Evolutionary conservation across 2,329 filamentous ascomycete species (phyloP).

Genomic region (Trichoderma sp.): DNA sequence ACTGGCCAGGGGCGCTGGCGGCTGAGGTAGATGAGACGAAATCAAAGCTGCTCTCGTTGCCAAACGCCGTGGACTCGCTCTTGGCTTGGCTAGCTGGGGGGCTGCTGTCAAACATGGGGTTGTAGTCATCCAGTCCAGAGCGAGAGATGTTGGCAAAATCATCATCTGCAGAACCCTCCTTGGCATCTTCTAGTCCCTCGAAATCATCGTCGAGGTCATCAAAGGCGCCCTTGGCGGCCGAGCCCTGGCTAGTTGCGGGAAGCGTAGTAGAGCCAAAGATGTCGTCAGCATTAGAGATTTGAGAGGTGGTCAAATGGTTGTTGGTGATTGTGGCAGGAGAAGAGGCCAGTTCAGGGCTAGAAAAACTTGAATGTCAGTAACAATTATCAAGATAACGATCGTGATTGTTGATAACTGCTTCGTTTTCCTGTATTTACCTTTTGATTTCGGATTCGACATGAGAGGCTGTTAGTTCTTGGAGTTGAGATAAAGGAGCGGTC

Average conservation of each 20-base stretch:
- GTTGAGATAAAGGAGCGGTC: slow-evolving; percentile 32
- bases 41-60: slow-evolving; percentile 62
- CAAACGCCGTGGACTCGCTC: slow-evolving; percentile 57
- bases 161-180: slow-evolving; percentile 77
- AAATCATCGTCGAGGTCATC: slow-evolving; percentile 81
- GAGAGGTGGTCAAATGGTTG: slow-evolving; percentile 29
- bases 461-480: slow-evolving; percentile 33
- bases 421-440: slow-evolving; percentile 34
- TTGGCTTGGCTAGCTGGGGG: slow-evolving; percentile 59
- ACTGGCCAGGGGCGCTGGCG: slow-evolving; percentile 43
- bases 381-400: neutral
- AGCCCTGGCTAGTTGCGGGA: slow-evolving; percentile 37
- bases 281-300: slow-evolving; percentile 46
- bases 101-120: slow-evolving; percentile 77
- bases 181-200: slow-evolving; percentile 80
- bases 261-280: slow-evolving; percentile 47
- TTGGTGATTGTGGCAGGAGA: slow-evolving; percentile 41
- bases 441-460: slow-evolving; percentile 32
- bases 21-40: slow-evolving; percentile 52
- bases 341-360: slow-evolving; percentile 39
- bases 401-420: neutral
- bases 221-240: slow-evolving; percentile 58
- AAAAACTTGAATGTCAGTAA: slow-evolving; percentile 5
- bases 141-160: slow-evolving; percentile 77
- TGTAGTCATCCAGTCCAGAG: slow-evolving; percentile 76